Conservation (phyloP, 2,329 filamentous ascomycete genomes). For the Apiospora rasikravindrae region DNA sequence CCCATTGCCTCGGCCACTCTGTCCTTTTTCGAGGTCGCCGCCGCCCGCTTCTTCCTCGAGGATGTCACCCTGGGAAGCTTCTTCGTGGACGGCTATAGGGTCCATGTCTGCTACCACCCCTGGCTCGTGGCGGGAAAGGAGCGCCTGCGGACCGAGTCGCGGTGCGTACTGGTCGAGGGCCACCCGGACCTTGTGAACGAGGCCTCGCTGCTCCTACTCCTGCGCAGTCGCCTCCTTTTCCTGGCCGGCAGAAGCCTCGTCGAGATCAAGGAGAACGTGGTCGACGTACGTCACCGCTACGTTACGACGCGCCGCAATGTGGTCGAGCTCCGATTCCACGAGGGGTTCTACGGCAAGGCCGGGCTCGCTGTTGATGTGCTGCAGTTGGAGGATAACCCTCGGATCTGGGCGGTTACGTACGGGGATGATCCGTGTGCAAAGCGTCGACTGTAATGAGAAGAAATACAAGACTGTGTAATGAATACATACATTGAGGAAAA, state of each 20-base stretch:
- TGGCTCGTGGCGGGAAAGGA: not conserved
- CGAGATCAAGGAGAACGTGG: not conserved
- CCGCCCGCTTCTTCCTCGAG: not conserved
- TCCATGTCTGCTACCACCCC: not conserved
- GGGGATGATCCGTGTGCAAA: not conserved
- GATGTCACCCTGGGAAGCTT: not conserved
- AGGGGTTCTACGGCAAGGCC: not conserved
- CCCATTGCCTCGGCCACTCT: not conserved
- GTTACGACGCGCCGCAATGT: not conserved
- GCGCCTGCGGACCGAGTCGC: not conserved
- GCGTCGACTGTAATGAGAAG: not conserved
- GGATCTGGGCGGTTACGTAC: not conserved
- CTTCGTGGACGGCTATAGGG: not conserved
- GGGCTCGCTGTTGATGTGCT: not conserved
- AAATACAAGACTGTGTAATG: not conserved
- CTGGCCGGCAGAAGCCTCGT: not conserved
- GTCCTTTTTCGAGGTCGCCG: conserved; percentile 10
- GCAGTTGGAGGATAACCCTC: not conserved
- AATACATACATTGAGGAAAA: not conserved
- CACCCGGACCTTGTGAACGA: not conserved
- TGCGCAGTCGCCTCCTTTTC: conserved; percentile 4
- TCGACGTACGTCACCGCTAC: not conserved
- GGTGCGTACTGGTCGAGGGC: conserved; percentile 2
- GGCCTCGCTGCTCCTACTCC: not conserved
- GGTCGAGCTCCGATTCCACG: not conserved